Conservation (phyloP, 1,284 basidiomycete genomes). For the Ganoderma leucocontextum region DNA sequence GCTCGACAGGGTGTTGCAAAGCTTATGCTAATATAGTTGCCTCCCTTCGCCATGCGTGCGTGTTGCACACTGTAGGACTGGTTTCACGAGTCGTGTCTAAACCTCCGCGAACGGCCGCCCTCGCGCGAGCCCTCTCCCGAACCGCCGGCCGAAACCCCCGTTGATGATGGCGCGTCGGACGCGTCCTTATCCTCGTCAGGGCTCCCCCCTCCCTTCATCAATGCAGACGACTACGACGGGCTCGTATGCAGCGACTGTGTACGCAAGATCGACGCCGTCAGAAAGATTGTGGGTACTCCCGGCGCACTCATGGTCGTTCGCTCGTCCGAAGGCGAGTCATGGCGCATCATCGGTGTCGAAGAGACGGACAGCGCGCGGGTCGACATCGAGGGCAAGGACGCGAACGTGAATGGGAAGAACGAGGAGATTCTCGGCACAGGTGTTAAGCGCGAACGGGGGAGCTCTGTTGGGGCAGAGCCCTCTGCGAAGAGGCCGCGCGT, state of each 20-base stretch:
- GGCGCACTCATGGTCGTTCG: conserved; percentile 72
- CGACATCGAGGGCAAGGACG: conserved; percentile 27
- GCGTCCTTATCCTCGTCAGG: conserved; percentile 70
- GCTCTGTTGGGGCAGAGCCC: conserved; percentile 46
- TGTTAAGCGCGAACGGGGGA: conserved; percentile 60
- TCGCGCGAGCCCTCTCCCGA: conserved; percentile 47
- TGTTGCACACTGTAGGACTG: conserved; percentile 63
- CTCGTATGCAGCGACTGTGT: conserved; percentile 77
- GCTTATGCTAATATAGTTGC: conserved; percentile 18
- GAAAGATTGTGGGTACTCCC: conserved; percentile 68
- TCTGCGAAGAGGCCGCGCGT: conserved; percentile 58
- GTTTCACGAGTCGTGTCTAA: conserved; percentile 87
- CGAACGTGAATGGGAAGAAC: conserved; percentile 12
- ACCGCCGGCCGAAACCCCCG: conserved; percentile 39
- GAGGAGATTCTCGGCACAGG: conserved; percentile 36
- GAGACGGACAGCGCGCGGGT: conserved; percentile 32
- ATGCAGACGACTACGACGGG: conserved; percentile 72
- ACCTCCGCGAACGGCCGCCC: conserved; percentile 69
- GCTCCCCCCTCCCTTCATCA: conserved; percentile 70
- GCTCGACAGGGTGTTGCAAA: conserved; percentile 36
- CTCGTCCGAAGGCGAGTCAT: conserved; percentile 48
- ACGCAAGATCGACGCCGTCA: conserved; percentile 56
- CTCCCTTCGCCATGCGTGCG: not conserved
- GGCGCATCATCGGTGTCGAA: conserved; percentile 55
- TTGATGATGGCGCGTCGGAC: conserved; percentile 64